Evolutionary conservation across 106 monocot species (phyloP).

Genomic region (Dendrobium nobile): DNA sequence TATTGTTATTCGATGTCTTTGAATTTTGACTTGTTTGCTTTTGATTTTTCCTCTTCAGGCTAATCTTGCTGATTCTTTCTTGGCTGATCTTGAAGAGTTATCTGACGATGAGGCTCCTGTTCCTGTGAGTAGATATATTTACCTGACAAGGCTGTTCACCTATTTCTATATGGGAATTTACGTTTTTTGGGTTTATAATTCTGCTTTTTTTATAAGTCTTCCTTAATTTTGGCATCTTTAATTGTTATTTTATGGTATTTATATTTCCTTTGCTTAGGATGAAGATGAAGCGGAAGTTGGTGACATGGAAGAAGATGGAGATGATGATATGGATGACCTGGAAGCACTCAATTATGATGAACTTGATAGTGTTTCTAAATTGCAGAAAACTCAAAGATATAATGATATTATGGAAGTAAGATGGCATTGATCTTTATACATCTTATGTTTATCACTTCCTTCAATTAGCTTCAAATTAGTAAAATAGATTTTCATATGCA

Average conservation of each 20-base stretch:
- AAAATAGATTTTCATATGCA: not conserved
- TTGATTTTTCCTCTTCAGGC: slow-evolving; percentile 11
- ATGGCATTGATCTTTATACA: not conserved
- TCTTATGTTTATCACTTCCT: not conserved
- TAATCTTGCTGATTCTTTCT: slow-evolving; percentile 24
- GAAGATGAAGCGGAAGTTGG: slow-evolving; percentile 49
- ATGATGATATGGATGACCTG: slow-evolving; percentile 71
- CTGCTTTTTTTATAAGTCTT: not conserved
- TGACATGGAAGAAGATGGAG: slow-evolving; percentile 75
- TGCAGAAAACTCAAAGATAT: slow-evolving; percentile 90
- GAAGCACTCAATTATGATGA: slow-evolving; percentile 95
- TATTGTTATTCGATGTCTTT: not conserved
- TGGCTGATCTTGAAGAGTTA: slow-evolving; percentile 19
- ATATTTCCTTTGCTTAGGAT: slow-evolving; percentile 31
- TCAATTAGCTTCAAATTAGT: not conserved
- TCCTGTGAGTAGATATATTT: slow-evolving; percentile 8
- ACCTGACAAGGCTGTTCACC: not conserved
- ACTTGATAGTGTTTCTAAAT: slow-evolving; percentile 87
- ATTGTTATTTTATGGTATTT: not conserved
- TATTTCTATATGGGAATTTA: not conserved
- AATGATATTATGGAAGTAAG: slow-evolving; percentile 86
- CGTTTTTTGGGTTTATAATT: not conserved
- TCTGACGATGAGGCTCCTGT: slow-evolving; percentile 12
- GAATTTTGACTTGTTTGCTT: not conserved
- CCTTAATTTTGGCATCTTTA: not conserved